phyloP scores from a whole-genome alignment of 208 protist genomes.

The Trypanosoma rangeli region DNA sequence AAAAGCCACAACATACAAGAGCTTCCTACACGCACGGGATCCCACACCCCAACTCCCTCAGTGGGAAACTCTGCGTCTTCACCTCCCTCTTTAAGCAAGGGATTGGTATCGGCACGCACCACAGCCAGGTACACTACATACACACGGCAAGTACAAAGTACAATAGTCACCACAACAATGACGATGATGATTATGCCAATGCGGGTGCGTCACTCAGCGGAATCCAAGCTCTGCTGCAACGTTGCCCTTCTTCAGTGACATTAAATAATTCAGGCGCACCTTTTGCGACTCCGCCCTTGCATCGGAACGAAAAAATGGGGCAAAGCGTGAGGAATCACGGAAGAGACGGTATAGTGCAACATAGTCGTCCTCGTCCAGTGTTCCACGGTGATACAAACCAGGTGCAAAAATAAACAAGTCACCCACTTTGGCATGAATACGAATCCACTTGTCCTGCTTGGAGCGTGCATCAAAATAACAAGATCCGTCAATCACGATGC shows the following conservation, averaged over 20 bases:
- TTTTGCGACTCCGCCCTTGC: constrained; percentile 66
- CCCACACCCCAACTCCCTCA: not conserved
- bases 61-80: not conserved
- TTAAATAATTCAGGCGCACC: constrained; percentile 80
- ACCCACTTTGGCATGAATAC: constrained; percentile 71
- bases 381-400: constrained; percentile 86
- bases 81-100: not conserved
- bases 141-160: not conserved
- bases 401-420: constrained; percentile 86
- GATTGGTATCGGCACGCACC: not conserved
- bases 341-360: constrained; percentile 83
- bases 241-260: constrained; percentile 88
- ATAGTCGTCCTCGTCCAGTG: constrained; percentile 89
- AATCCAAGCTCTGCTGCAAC: constrained; percentile 81
- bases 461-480: constrained; percentile 92
- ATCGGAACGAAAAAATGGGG: constrained; percentile 75
- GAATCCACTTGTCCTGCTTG: constrained; percentile 93
- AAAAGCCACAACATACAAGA: not conserved
- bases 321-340: constrained; percentile 79
- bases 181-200: not conserved
- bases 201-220: constrained; percentile 19
- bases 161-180: too few relatives aligned
- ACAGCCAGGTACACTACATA: not conserved
- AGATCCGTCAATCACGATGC: constrained; percentile 86
- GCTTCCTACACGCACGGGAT: not conserved